Percentiles rank a stretch among this genome's conserved stretches.
Evolutionary conservation across 73 alveolate species (phyloP).

Genomic region (Tetrahymena borealis): DNA sequence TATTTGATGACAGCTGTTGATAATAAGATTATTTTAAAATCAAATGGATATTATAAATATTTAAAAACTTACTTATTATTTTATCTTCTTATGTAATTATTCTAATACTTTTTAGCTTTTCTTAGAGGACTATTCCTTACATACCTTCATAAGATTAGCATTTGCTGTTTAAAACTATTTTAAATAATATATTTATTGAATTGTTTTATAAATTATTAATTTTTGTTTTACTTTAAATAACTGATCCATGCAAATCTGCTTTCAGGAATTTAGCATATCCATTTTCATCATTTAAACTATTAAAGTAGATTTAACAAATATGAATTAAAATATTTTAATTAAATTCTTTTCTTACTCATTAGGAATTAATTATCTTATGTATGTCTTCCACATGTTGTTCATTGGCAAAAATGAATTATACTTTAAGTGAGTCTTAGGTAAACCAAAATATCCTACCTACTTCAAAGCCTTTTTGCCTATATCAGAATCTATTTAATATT

Average conservation of each 20-base stretch:
- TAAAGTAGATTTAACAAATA: neutral
- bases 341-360: too few relatives aligned
- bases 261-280: neutral
- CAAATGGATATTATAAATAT: neutral
- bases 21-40: neutral
- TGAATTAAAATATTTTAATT: neutral
- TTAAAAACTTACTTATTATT: neutral
- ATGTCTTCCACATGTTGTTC: neutral
- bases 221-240: neutral
- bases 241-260: neutral
- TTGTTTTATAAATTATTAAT: neutral
- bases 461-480: neutral
- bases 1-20: neutral
- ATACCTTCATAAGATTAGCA: neutral
- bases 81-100: neutral
- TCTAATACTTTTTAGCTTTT: neutral
- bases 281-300: neutral
- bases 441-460: neutral
- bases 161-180: neutral
- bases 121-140: neutral
- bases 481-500: neutral
- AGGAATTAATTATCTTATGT: neutral
- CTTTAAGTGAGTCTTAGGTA: neutral
- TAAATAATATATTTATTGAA: neutral
- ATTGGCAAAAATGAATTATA: neutral